phyloP scores from a whole-genome alignment of 441 rosid genomes.

The Gossypium davidsonii region DNA sequence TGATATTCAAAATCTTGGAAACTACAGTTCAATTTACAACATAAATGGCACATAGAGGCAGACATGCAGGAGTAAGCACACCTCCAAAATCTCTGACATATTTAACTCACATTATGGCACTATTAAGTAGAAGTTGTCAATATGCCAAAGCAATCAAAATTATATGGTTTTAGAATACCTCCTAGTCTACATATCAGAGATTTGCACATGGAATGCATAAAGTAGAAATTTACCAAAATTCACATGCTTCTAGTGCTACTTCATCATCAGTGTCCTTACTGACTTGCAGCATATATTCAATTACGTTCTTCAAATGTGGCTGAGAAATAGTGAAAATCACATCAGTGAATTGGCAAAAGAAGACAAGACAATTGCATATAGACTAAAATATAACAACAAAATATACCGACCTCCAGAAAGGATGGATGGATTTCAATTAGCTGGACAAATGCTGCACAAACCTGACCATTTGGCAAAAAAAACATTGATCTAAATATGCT shows the following conservation, averaged over 20 bases:
- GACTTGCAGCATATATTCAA: conserved; percentile 92
- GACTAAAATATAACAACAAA: conserved; percentile 10
- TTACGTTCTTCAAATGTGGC: conserved; percentile 87
- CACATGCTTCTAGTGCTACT: conserved; percentile 98
- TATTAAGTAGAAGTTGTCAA: neutral
- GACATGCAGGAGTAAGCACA: neutral
- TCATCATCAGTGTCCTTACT: conserved; percentile 87
- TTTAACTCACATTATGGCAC: neutral
- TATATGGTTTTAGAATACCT: neutral
- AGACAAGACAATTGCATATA: neutral
- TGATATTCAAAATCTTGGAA: neutral
- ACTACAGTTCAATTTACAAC: neutral
- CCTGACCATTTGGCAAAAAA: conserved; percentile 38
- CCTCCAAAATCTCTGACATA: neutral
- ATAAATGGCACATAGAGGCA: conserved; percentile 2
- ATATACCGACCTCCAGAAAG: conserved; percentile 66
- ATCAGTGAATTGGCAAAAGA: conserved; percentile 9
- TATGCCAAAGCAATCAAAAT: neutral
- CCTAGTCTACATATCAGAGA: neutral
- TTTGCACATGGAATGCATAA: conserved; percentile 9
- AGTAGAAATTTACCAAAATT: conserved; percentile 74
- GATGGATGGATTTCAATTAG: conserved; percentile 87
- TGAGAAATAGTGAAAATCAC: conserved; percentile 29
- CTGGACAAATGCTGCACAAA: conserved; percentile 96
- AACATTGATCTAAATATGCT: neutral